A percentile compares a stretch with the other conserved stretches of the same genome.
phyloP scores from a whole-genome alignment of 2,329 filamentous ascomycete genomes.

The Ascochyta rabiei region DNA sequence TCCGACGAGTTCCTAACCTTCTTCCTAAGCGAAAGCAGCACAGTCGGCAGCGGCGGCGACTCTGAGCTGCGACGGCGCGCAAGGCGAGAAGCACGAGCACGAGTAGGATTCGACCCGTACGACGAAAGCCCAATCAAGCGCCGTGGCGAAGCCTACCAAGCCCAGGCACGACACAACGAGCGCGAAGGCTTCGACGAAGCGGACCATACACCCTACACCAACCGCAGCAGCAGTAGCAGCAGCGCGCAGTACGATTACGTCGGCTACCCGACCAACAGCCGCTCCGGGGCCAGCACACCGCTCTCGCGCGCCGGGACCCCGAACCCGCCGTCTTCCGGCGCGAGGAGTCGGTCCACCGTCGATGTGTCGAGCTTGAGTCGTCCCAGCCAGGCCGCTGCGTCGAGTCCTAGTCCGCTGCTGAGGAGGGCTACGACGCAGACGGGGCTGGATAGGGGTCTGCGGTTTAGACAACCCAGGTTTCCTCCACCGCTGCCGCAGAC shows the following conservation, averaged over 20 bases:
- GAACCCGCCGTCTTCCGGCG: not conserved
- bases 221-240: no score
- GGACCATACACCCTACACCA: no score
- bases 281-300: constrained; percentile 1
- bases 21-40: constrained; percentile 75
- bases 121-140: constrained; percentile 72
- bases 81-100: constrained; percentile 63
- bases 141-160: constrained; percentile 69
- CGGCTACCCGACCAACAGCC: constrained; percentile 33
- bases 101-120: constrained; percentile 74
- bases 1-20: constrained; percentile 88
- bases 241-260: constrained; percentile 35
- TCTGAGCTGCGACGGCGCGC: constrained; percentile 65
- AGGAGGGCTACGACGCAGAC: constrained; percentile 42
- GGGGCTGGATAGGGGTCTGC: not conserved
- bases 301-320: constrained; percentile 27
- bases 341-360: not conserved
- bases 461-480: constrained; percentile 32
- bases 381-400: not conserved
- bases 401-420: constrained; percentile 41
- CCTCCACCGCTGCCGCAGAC: not conserved
- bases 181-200: constrained; percentile 13
- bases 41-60: constrained; percentile 69
- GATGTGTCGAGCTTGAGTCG: constrained; percentile 23
- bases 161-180: constrained; percentile 33